Evolutionary conservation across 2,329 filamentous ascomycete species (phyloP).

Genomic region (Colletotrichum sidae): DNA sequence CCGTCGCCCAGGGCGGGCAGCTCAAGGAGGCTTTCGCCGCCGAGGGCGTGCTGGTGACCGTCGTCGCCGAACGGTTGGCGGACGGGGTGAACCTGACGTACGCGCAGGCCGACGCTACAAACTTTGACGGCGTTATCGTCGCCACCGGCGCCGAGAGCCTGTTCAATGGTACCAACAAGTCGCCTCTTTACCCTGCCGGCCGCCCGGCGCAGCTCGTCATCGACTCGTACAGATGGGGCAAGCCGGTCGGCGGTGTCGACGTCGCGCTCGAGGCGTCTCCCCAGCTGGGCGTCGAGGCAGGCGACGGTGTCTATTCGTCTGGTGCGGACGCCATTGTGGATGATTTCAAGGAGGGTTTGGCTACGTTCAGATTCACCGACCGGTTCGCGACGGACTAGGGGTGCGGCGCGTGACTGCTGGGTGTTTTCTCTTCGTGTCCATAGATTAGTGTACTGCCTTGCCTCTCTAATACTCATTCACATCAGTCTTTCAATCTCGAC

Average conservation of each 20-base stretch:
- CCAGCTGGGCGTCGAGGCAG: constrained; percentile 52
- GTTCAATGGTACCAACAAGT: constrained; percentile 58
- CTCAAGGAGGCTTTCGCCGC: constrained; percentile 62
- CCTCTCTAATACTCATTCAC: too few species aligned
- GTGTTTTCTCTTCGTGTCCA: constrained; percentile 24
- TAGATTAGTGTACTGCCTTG: constrained; percentile 5
- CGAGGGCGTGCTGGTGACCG: constrained; percentile 65
- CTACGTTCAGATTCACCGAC: constrained; percentile 73
- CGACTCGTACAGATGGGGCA: constrained; percentile 75
- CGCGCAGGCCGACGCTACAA: constrained; percentile 70
- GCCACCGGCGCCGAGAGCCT: constrained; percentile 63
- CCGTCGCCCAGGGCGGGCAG: constrained; percentile 59
- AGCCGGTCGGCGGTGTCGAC: constrained; percentile 74
- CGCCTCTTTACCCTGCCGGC: constrained; percentile 71
- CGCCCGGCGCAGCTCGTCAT: constrained; percentile 72
- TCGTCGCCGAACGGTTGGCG: constrained; percentile 70
- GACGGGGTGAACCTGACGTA: constrained; percentile 72
- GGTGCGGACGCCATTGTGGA: constrained; percentile 53
- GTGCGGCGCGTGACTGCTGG: not conserved
- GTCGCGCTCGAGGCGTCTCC: constrained; percentile 40
- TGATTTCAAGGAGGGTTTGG: constrained; percentile 68
- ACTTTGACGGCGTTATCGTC: constrained; percentile 73
- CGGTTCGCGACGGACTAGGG: constrained; percentile 68
- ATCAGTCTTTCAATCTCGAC: too few species aligned
- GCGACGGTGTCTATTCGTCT: constrained; percentile 55